A percentile compares a stretch with the other conserved stretches of the same genome.
phyloP scores from a whole-genome alignment of 129 eudicot species.

The Mikania micrantha region DNA sequence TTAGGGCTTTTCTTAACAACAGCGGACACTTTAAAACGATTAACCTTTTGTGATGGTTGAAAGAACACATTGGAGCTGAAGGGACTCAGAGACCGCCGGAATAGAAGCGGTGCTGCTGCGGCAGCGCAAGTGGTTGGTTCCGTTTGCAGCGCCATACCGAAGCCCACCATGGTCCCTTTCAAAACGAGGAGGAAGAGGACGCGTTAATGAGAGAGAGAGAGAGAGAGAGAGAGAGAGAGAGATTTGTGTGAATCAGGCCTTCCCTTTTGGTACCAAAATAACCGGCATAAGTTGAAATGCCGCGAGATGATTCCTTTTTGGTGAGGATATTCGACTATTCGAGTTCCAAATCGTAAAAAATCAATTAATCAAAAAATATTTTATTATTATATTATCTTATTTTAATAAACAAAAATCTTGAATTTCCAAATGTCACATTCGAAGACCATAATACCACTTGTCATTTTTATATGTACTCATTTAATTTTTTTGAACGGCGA shows the following conservation, averaged over 20 bases:
- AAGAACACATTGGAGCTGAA: slow-evolving; percentile 24
- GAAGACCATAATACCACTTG: too few species aligned
- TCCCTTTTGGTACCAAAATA: not conserved
- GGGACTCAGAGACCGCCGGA: slow-evolving; percentile 36
- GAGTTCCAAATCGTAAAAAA: not conserved
- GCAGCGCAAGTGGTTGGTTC: slow-evolving; percentile 28
- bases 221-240: too few species aligned
- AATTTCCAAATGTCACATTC: too few species aligned
- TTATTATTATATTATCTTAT: too few species aligned
- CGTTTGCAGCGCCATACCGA: slow-evolving; percentile 24
- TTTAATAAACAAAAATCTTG: too few species aligned
- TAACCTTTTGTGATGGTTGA: slow-evolving; percentile 14
- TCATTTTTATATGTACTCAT: too few species aligned
- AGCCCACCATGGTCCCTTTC: slow-evolving; percentile 5
- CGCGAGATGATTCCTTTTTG: not conserved
- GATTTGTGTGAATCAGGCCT: not conserved
- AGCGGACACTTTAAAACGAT: slow-evolving; percentile 33
- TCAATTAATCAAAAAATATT: too few species aligned
- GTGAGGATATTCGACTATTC: slow-evolving; percentile 4
- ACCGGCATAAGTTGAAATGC: not conserved
- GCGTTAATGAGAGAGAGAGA: slow-evolving; percentile 2
- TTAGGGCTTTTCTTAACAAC: slow-evolving; percentile 78
- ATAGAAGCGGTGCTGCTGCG: slow-evolving; percentile 25
- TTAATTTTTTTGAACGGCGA: too few species aligned
- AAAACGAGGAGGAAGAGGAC: not conserved